Evolutionary conservation across 2,329 filamentous ascomycete genomes (phyloP), one percentile per base, ranked within the genome.

Genomic region (Fusarium musae): DNA sequence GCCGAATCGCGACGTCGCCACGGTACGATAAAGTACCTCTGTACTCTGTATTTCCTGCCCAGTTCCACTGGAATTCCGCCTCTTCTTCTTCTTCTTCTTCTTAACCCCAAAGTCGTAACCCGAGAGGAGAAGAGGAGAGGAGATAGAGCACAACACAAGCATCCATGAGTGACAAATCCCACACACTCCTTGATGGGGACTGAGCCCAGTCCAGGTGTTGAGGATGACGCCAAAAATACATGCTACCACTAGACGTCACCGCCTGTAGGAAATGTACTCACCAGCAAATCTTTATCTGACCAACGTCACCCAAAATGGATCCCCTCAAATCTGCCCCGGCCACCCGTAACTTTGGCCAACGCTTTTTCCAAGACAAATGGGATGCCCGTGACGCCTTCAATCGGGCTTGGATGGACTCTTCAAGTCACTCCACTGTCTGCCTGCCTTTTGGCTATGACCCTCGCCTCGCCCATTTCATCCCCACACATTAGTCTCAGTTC

Each of bases 371-470:
- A 74, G 70, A 63, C 62, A 72, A 59, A 69, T 71, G 50, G 64
- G 69, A 72, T 60, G 62, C 71, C 62, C 71, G 71, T 73, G 70
- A 73, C 71, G 71, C 71, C 70, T 59, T 73, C 71, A 60, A 43
- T 70, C 59, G 59, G 67, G 66, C 68, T 61, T 61, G 66, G 57
- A 59, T 59, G 57, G 47, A 62, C 58, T 69, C 52, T 42, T 63
- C 54, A 68, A 68, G 49, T 72, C 66, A 73, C 71, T 74, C 70
- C 66, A 72, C 71, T 69, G 52, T 37, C 70, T 69, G 72, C 57
- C 39, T 62, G 72, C 57, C 39, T 62, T 70, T 47, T 69, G 46
- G 63, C 66, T 66, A 50, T 56, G 65, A 43, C 69, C 53, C 52
- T 52, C 32, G 39, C 57, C 66, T 67, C 61, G 26, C 40, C 40